Evolutionary conservation across 1,284 basidiomycete species (phyloP), one percentile per base, ranked within the genome.

Genomic region (Stereum hirsutum): DNA sequence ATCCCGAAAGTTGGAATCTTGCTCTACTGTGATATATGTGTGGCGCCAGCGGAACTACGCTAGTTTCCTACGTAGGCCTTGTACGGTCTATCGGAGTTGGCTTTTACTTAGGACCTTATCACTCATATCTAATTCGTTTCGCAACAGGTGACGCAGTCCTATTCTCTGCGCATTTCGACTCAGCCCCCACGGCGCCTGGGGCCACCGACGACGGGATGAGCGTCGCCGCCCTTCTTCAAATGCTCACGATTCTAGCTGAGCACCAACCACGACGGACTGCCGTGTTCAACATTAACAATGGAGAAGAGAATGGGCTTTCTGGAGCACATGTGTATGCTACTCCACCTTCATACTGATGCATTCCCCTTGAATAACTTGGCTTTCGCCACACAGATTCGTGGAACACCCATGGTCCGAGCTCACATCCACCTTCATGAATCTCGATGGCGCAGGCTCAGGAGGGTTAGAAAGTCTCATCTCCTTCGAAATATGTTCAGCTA

Each of bases 81-180:
- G n/a, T n/a, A n/a, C n/a, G n/a, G n/a, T n/a, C n/a, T n/a, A n/a
- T n/a, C n/a, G n/a, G n/a, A n/a, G n/a, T n/a, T n/a, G n/a, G n/a
- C n/a, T n/a, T n/a, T n/a, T n/a, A n/a, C n/a, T n/a, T n/a, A n/a
- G n/a, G n/a, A n/a, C n/a, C n/a, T n/a, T n/a, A n/a, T n/a, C n/a
- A n/a, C n/a, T n/a, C n/a, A n/a, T n/a, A n/a, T n/a, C n/a, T n/a
- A n/a, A n/a, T n/a, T n/a, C n/a, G n/a, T n/a, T n/a, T 11, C n/a
- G 24, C 21, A 15, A 20, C 32, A 27, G 34, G 15, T 17, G 28
- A 71, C 21, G 77, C 74, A 0, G 76, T 84, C 3, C 58, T 89
- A n/a, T 79, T 89, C 47, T 87, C 83, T 0, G 83, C 84, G 2
- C 87, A 89, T 53, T 86, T 77, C 55, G 85, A 89, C 59, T 86